A percentile compares a stretch with the other conserved stretches of the same genome.
Evolutionary conservation across 768 basidiomycete species (phyloP).

Genomic region (Rhizopogon salebrosus): DNA sequence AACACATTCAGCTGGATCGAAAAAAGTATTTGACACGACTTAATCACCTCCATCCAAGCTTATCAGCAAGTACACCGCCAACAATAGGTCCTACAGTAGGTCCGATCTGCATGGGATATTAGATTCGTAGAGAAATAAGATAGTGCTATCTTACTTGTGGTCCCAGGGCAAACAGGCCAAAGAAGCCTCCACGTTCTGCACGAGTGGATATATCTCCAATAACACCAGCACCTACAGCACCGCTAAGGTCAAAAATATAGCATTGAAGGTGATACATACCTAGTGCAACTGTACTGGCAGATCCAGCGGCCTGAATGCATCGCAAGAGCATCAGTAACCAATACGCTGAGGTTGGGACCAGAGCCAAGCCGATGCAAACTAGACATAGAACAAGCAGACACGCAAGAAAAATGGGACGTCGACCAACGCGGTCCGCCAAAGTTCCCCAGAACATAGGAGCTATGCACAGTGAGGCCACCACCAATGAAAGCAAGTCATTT

Average conservation of each 20-base stretch:
- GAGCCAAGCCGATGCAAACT: conserved; percentile 60
- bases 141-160: conserved; percentile 41
- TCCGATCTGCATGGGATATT: conserved; percentile 34
- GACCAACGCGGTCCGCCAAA: conserved; percentile 59
- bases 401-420: conserved; percentile 56
- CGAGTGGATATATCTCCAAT: conserved; percentile 74
- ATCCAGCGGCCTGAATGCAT: conserved; percentile 74
- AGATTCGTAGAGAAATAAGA: too few species aligned
- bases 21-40: background rate
- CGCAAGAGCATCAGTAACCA: conserved; percentile 80
- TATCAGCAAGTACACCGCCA: conserved; percentile 46
- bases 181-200: conserved; percentile 69
- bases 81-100: conserved; percentile 42
- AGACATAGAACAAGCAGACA: conserved; percentile 60
- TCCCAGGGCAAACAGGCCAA: conserved; percentile 61
- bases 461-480: conserved; percentile 13
- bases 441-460: conserved; percentile 61
- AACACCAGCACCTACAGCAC: conserved; percentile 56
- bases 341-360: conserved; percentile 54
- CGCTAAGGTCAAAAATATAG: background rate
- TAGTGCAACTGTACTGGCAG: conserved; percentile 72
- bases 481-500: background rate
- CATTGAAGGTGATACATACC: conserved; percentile 31
- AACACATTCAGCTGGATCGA: background rate
- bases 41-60: conserved; percentile 54